Conservation (phyloP, 2,329 filamentous ascomycete species). For the Chrysoporthe cubensis region DNA sequence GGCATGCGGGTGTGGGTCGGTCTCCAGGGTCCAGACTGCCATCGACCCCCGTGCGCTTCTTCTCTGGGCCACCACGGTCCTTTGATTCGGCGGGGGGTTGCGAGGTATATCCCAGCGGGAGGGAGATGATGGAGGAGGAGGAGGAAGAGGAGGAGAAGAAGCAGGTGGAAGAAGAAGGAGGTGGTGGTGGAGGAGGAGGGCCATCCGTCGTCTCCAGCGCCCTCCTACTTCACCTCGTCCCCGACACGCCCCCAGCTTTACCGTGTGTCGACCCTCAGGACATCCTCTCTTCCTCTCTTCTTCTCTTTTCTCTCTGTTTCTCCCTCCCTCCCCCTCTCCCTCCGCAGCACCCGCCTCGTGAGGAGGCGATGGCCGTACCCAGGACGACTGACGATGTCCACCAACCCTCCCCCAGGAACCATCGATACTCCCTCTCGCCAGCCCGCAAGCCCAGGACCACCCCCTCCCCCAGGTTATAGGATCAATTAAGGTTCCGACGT, state of each 20-base stretch:
- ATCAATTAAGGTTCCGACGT: background rate
- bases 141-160: background rate
- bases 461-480: background rate
- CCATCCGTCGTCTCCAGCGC: background rate
- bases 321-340: background rate
- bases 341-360: too few species aligned
- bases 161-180: background rate
- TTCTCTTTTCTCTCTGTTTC: too few species aligned
- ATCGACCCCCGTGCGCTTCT: slow-evolving; percentile 7
- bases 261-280: background rate
- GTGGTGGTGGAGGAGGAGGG: background rate
- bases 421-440: too few species aligned
- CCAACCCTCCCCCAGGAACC: too few species aligned
- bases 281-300: background rate
- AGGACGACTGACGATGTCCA: too few species aligned
- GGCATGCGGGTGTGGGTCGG: slow-evolving; percentile 8
- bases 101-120: background rate
- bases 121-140: background rate
- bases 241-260: background rate
- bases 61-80: background rate
- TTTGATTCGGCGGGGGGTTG: background rate
- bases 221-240: background rate
- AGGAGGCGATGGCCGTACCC: too few species aligned
- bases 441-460: too few species aligned
- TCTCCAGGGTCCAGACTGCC: slow-evolving; percentile 19